Evolutionary conservation across 2,329 filamentous ascomycete species (phyloP).

Genomic region (Fusarium udum): DNA sequence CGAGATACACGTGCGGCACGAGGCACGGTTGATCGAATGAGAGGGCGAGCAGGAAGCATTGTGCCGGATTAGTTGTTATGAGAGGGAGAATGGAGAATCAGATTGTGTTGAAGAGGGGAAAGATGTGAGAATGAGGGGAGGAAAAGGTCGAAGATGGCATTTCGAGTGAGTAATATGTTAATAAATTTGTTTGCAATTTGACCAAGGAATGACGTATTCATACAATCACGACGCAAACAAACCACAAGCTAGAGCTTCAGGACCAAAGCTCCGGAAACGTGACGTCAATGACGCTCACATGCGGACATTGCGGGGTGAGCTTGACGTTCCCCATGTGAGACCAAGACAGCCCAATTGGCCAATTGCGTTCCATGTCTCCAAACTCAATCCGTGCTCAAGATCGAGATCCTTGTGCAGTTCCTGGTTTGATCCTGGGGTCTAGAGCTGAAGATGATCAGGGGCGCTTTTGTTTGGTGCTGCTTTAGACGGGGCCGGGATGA

Average conservation of each 20-base stretch:
- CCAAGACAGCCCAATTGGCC: constrained; percentile 18
- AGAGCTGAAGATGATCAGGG: constrained; percentile 21
- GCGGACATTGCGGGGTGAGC: constrained; percentile 30
- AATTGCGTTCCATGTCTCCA: neutral
- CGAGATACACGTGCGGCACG: constrained; percentile 43
- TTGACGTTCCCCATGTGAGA: constrained; percentile 16
- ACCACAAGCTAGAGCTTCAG: constrained; percentile 14
- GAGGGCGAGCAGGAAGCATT: constrained; percentile 47
- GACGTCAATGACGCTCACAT: constrained; percentile 42
- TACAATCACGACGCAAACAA: constrained; percentile 36
- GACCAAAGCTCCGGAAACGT: constrained; percentile 32
- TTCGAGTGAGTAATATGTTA: neutral
- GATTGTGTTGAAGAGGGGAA: neutral
- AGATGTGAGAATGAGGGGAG: neutral
- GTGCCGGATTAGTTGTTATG: neutral
- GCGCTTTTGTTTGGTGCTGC: neutral
- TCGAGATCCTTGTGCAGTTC: constrained; percentile 11
- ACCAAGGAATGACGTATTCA: constrained; percentile 31
- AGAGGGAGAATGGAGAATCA: neutral
- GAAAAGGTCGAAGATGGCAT: neutral
- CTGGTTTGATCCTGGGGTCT: neutral
- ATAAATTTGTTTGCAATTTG: neutral
- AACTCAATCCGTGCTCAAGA: neutral
- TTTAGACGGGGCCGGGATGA: constrained; percentile 6
- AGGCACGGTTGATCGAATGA: constrained; percentile 43